Evolutionary conservation across 148 eudicot species (phyloP), one percentile per base, ranked within the genome.

Genomic region (Cornus suecica): DNA sequence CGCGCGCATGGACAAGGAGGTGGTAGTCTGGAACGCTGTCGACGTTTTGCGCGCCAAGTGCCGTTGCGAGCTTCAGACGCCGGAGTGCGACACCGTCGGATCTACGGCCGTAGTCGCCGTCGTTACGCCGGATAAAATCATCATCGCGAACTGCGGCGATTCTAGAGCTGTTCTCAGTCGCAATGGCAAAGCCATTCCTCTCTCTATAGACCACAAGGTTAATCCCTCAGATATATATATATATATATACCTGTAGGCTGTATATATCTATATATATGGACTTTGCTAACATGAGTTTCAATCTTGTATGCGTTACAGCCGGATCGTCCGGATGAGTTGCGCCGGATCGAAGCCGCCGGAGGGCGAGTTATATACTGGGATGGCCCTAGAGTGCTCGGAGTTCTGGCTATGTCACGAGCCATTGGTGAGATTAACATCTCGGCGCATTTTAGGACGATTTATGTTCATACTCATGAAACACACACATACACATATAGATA

Each of bases 321-420:
- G 66, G 95, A 92, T 76, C 87, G 97, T 20, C 89, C 94, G 0
- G 98, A 94, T 26, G 98, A 94, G 78, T 76, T 89, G 48, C 80
- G 72, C 51, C 89, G 98, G 80, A 92, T 94, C 70, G 69, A 90
- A 79, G 89, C 87, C 25, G 88, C 91, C 0, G 97, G 98, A 11
- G 98, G 98, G 10, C 82, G 92, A 31, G 95, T 94, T 4, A 83
- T 92, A 65, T 89, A 71, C 69, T 87, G 90, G 90, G 93, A 94
- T 58, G 89, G 90, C 1, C 84, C 95, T 5, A 85, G 98, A 30
- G 97, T 94, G 29, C 82, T 80, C 3, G 97, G 97, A 11, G 87
- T 94, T 22, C 82, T 94, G 2, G 98, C 98, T 37, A 94, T 92
- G 97, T 94, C 98, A 18, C 84, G 98, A 84, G 97, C 98, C 45